Base-by-base conservation (phyloP, 2,329 filamentous ascomycete genomes). In the Fusarium udum region DNA sequence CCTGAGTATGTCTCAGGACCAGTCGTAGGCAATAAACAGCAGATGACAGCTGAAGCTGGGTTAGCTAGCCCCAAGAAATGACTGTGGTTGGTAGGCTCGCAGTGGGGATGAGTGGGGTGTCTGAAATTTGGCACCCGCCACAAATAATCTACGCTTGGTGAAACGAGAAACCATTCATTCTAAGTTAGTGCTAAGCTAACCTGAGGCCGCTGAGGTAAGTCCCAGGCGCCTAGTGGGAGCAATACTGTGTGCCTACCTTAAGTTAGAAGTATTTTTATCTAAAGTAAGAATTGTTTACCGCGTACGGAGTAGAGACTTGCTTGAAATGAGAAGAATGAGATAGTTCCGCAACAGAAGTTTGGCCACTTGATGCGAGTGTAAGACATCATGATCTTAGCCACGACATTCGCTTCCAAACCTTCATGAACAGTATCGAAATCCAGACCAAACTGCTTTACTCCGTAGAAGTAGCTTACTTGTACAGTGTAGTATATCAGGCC, bases 111-210 rank as follows among this genome's bases (percentile, higher is more conserved):
- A 34, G 62, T 52, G 65, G 71, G 61, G 59, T 51, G 56, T 51
- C 26, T 52, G 56, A 73, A 75, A 72, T 75, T 77, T 77, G 73
- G 67, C 75, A 77, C 69, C 71, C 67, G 73, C 73, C 64, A 75
- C 52, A 61, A 67, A 56, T 37, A 55, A 61, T 39, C 43, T 58
- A 61, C 55, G 67, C 65, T 31, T 73, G 57, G 67, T 74, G 72
- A 72, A 66, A 73, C 71, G 61, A 67, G 34, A 32, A 24, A 20
- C 18, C 28, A 61, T n/a, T 37, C 51, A 40, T 55, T 53, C 34
- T 53, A 22, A 61, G 48, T 39, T 32, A 61, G 59, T 53, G 64
- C 46, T 24, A 59, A 69, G 42, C 75, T 67, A 76, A 43, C 61
- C 63, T 61, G 57, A 64, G 58, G 69, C 58, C 59, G 55, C 68